A percentile compares a stretch with the other conserved stretches of the same genome.
These are phyloP conservation scores for Allium sativum DNA, from an alignment of 106 monocot genomes.

Conservation along the genomic window DNA sequence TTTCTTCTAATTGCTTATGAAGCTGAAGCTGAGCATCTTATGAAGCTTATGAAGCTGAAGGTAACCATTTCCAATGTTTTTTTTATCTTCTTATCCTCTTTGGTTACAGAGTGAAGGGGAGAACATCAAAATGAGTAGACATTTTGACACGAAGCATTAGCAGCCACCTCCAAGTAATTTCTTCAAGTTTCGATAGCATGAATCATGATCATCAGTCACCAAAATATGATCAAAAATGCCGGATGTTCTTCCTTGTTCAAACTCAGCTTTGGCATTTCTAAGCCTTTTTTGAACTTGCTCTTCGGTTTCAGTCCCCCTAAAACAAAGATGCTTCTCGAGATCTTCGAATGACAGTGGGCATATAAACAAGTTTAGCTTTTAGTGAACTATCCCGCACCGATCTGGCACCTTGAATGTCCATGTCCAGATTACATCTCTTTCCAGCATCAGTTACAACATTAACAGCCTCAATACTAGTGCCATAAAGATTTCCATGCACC, in stretches of 20 bases:
- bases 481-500: slow-evolving; percentile 97
- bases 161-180: slow-evolving; percentile 5
- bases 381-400: too few species aligned
- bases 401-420: slow-evolving; percentile 96
- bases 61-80: too few species aligned
- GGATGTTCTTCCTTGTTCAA: slow-evolving; percentile 49
- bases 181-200: slow-evolving; percentile 72
- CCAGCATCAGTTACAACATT: slow-evolving; percentile 74
- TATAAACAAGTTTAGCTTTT: slow-evolving; percentile 88
- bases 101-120: too few species aligned
- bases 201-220: slow-evolving; percentile 79
- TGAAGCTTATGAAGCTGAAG: too few species aligned
- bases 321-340: slow-evolving; percentile 80
- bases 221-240: slow-evolving; percentile 77
- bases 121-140: too few species aligned
- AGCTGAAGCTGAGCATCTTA: too few species aligned
- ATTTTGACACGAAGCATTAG: too few species aligned
- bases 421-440: slow-evolving; percentile 92
- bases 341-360: slow-evolving; percentile 81
- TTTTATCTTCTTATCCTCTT: slow-evolving; percentile 26
- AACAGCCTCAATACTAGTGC: slow-evolving; percentile 89
- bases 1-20: too few species aligned
- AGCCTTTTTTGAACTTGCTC: slow-evolving; percentile 89
- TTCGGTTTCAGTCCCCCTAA: slow-evolving; percentile 93
- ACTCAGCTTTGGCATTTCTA: slow-evolving; percentile 63